Evolutionary conservation across 805 yeast species (phyloP).

Genomic region (Lipomyces spencermartinsiae): DNA sequence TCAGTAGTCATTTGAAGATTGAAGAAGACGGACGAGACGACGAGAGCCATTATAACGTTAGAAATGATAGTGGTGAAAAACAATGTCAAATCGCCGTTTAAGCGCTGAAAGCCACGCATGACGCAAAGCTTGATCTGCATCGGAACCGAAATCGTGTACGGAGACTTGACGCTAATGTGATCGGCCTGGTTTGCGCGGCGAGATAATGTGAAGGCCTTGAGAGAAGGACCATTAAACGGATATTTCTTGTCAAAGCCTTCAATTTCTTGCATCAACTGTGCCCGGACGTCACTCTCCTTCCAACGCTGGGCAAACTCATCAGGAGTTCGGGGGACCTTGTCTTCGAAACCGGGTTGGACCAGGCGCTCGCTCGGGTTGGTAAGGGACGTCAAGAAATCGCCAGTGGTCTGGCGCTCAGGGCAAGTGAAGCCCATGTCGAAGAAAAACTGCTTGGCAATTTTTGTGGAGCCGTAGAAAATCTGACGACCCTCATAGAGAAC

Average conservation of each 20-base stretch:
- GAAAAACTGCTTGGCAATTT: constrained; percentile 57
- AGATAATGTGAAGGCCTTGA: constrained; percentile 42
- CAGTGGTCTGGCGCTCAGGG: constrained; percentile 64
- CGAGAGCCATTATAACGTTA: constrained; percentile 61
- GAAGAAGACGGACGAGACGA: constrained; percentile 68
- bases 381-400: constrained; percentile 36
- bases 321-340: constrained; percentile 58
- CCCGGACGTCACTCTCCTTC: constrained; percentile 54
- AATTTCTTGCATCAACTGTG: constrained; percentile 51
- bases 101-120: constrained; percentile 51
- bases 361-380: constrained; percentile 61
- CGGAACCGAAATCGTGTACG: constrained; percentile 53
- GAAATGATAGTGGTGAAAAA: constrained; percentile 55
- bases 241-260: constrained; percentile 45
- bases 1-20: constrained; percentile 56
- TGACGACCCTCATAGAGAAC: constrained; percentile 64
- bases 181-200: constrained; percentile 50
- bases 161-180: constrained; percentile 50
- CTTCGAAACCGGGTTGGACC: constrained; percentile 52
- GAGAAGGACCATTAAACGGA: constrained; percentile 41
- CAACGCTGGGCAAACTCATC: constrained; percentile 52
- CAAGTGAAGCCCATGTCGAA: constrained; percentile 62
- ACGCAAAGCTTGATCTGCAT: constrained; percentile 54
- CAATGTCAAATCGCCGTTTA: constrained; percentile 63
- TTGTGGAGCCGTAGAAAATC: constrained; percentile 58